Evolutionary conservation across 2,329 filamentous ascomycete genomes (phyloP), one percentile per base, ranked within the genome.

Genomic region (Aspergillus versicolor): DNA sequence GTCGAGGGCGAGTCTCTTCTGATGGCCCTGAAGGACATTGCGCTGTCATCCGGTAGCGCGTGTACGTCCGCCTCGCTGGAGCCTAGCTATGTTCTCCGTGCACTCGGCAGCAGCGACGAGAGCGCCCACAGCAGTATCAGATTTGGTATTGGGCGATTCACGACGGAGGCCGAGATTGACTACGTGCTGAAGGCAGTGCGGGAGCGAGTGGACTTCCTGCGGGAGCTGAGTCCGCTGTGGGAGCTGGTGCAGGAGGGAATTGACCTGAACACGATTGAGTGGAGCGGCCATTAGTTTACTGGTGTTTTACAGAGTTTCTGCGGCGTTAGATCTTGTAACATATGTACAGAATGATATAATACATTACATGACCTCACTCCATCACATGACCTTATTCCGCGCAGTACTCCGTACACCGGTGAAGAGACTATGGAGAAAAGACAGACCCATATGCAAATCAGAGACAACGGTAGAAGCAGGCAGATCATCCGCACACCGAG

Each of bases 21-120:
- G 62, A 99, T 99, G 94, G 94, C 94, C 0, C 80, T 99, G 45
- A 99, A 99, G 78, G 94, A 99, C 66, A 97, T 99, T 75, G 94
- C 94, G 0, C 81, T 99, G 37, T 97, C 93, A 6, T 99, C 94
- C 0, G 94, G 94, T 56, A 97, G 92, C 70, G 94, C 94, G 5
- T 99, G 94, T 78, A 99, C 94, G 2, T 97, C 93, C 4, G 94
- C 94, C 0, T 99, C 94, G 1, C 81, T 99, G 34, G 94, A 99
- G 75, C 94, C 94, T 15, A 96, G 91, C 73, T 99, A 99, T 74
- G 94, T 99, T 46, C 84, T 99, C 30, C 88, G 94, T 56, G 94
- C 94, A 4, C 83, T 99, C 17, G 94, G 94, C 58, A 97, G 90
- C 81, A 97, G 92, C 65, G 94, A 99, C 68, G 94, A 99, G 79